Evolutionary conservation across 768 basidiomycete species (phyloP), one percentile per base, ranked within the genome.

Genomic region (Boletus fagicola): DNA sequence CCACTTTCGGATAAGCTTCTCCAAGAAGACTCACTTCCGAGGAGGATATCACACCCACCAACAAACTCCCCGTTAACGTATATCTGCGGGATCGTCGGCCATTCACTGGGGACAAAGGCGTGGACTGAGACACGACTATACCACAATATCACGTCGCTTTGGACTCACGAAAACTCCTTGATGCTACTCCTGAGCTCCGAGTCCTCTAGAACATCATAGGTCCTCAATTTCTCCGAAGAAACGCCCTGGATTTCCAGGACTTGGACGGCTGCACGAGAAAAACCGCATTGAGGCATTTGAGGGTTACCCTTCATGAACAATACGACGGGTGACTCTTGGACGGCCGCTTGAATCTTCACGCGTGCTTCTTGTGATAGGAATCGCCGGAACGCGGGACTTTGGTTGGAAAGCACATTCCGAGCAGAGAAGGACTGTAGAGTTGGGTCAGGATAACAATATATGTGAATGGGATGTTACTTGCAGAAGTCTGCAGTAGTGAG

Each of bases 241-340:
- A 98, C 92, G 26, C 86, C 86, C 43, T 95, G 88, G 39, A 92
- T 72, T 48, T 92, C 91, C 50, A 99, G 80, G 47, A 98, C 85
- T 71, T 98, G 95, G 31, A 94, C 82, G 0, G 89, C 94, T 0
- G 96, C 96, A 50, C 96, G 83, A 18, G 94, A 97, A 81, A 98
- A 99, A 13, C 96, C 96, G 59, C 96, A 98, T 65, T 94, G 86
- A 2, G 96, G 96, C 7, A 78, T 69, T 24, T 85, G 80, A 0
- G 91, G 93, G 16, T 89, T 93, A 11, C 97, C 97, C 71, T 99
- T 99, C 96, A 99, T 98, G 78, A 99, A 98, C 5, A 98, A 77
- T 1, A 99, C 97, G 7, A 98, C 81, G 0, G 94, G 94, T 44
- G 82, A 83, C 1, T 81, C 75, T 9, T 79, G 74, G 28, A 98